Evolutionary conservation across 106 monocot species (phyloP).

Genomic region (Dioscorea zingiberensis): DNA sequence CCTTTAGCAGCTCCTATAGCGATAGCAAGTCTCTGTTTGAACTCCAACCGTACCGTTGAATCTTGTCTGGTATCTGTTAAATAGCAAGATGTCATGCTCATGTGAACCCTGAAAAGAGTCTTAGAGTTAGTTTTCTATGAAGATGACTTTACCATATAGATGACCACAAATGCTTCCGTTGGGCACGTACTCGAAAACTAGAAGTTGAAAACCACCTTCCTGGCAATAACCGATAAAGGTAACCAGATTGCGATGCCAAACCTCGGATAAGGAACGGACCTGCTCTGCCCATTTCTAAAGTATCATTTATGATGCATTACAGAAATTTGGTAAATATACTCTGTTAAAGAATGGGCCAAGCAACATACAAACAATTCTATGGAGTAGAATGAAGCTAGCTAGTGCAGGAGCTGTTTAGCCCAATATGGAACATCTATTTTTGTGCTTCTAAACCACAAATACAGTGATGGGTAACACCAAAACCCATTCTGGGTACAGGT

Average conservation of each 20-base stretch:
- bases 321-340: too few relatives aligned
- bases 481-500: too few relatives aligned
- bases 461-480: too few relatives aligned
- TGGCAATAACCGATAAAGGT: conserved; percentile 73
- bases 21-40: conserved; percentile 66
- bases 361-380: too few relatives aligned
- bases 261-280: conserved; percentile 40
- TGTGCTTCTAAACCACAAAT: too few relatives aligned
- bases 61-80: conserved; percentile 23
- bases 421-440: too few relatives aligned
- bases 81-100: background rate
- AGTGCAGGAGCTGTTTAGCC: too few relatives aligned
- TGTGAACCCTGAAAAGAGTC: background rate
- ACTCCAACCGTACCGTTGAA: conserved; percentile 43
- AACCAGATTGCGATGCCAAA: conserved; percentile 63
- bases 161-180: conserved; percentile 63
- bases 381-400: too few relatives aligned
- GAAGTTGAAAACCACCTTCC: conserved; percentile 58
- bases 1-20: conserved; percentile 83
- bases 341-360: too few relatives aligned
- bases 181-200: conserved; percentile 65
- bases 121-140: too few relatives aligned
- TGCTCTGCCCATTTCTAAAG: conserved; percentile 8
- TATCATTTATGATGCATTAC: too few relatives aligned
- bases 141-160: conserved; percentile 50